Conservation (phyloP, 1,139 yeast genomes). For the Geotrichum citri-aurantii region DNA sequence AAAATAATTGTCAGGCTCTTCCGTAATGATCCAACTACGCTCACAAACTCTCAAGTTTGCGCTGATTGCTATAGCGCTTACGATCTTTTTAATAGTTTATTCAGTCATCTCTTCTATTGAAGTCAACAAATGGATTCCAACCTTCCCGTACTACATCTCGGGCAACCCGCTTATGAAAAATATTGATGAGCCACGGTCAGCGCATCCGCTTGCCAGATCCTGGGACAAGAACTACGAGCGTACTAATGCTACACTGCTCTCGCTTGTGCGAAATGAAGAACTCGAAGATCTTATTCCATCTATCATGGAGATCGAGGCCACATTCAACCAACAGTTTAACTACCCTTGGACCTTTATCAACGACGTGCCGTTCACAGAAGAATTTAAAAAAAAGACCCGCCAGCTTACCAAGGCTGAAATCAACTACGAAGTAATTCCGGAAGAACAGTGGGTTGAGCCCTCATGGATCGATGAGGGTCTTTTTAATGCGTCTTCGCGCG, state of each 20-base stretch:
- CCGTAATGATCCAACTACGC: slow-evolving; percentile 6
- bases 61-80: background rate
- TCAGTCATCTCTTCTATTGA: slow-evolving; percentile 10
- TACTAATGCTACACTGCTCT: slow-evolving; percentile 72
- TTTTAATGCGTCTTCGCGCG: slow-evolving; percentile 40
- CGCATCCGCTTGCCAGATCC: slow-evolving; percentile 1
- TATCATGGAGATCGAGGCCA: slow-evolving; percentile 52
- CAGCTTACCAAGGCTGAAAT: slow-evolving; percentile 36
- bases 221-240: slow-evolving; percentile 32
- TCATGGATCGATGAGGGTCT: slow-evolving; percentile 40
- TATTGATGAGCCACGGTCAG: slow-evolving; percentile 22
- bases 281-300: slow-evolving; percentile 47
- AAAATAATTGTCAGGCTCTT: background rate
- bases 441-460: slow-evolving; percentile 65
- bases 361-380: slow-evolving; percentile 58
- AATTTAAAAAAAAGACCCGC: slow-evolving; percentile 44
- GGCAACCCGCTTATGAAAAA: slow-evolving; percentile 26
- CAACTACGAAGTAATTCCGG: slow-evolving; percentile 64
- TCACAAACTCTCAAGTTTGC: slow-evolving; percentile 5
- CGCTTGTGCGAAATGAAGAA: slow-evolving; percentile 66
- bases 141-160: slow-evolving; percentile 26
- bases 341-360: slow-evolving; percentile 81
- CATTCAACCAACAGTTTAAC: slow-evolving; percentile 60
- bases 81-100: background rate
- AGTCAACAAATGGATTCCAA: slow-evolving; percentile 24